Conservation (phyloP, 257 asterid species). For the Knoxia roxburghii region DNA sequence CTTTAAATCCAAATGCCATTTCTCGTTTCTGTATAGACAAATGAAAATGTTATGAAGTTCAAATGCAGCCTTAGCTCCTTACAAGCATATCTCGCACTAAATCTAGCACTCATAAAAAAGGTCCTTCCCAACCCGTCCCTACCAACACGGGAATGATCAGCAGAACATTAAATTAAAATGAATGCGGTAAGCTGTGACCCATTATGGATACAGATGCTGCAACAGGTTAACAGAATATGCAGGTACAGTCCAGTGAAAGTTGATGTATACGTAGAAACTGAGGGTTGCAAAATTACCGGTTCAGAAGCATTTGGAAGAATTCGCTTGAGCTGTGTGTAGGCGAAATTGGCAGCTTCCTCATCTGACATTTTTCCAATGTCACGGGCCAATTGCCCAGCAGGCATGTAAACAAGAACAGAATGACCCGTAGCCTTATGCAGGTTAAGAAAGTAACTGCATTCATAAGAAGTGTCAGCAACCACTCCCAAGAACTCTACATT, state of each 20-base stretch:
- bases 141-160: background rate
- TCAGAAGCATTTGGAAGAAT: conserved; percentile 77
- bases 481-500: conserved; percentile 95
- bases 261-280: no score
- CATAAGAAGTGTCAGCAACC: conserved; percentile 75
- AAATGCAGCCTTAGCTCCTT: background rate
- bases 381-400: conserved; percentile 88
- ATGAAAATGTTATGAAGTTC: no score
- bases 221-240: background rate
- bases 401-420: conserved; percentile 94
- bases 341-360: conserved; percentile 83
- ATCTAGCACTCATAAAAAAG: background rate
- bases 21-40: no score
- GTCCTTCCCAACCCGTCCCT: background rate
- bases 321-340: conserved; percentile 63
- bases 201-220: background rate
- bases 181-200: no score
- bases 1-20: no score
- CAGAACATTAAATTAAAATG: background rate
- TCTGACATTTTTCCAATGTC: conserved; percentile 85
- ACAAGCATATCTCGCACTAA: background rate
- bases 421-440: conserved; percentile 97
- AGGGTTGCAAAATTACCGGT: conserved; percentile 51
- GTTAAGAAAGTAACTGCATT: conserved; percentile 91
- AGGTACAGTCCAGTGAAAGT: background rate